A percentile compares a stretch with the other conserved stretches of the same genome.
These are phyloP conservation scores for Chionographis japonica DNA, from an alignment of 106 monocot species.

Conservation along the genomic window DNA sequence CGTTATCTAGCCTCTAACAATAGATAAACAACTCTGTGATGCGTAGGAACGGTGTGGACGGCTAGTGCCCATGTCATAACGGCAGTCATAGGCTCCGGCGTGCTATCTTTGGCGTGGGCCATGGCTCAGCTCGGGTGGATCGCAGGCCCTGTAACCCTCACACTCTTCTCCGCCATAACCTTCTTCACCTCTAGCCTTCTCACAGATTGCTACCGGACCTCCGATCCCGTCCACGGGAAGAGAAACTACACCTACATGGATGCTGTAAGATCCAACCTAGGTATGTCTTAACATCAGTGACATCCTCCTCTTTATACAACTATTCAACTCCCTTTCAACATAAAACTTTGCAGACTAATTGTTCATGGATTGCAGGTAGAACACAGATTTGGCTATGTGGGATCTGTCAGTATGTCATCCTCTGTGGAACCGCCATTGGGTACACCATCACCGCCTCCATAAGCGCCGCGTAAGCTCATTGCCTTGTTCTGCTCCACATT, in stretches of 20 bases:
- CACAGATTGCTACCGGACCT: constrained; percentile 46
- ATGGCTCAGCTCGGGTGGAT: constrained; percentile 57
- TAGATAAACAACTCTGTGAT: not conserved
- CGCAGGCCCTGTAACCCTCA: constrained; percentile 20
- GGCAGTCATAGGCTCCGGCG: constrained; percentile 70
- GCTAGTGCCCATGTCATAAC: constrained; percentile 76
- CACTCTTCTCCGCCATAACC: constrained; percentile 42
- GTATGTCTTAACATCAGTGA: not conserved
- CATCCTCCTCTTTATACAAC: too few relatives aligned
- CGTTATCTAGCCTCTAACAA: too few relatives aligned
- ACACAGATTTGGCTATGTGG: constrained; percentile 44
- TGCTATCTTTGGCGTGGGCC: constrained; percentile 53
- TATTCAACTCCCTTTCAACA: too few relatives aligned
- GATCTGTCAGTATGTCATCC: constrained; percentile 55
- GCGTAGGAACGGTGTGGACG: constrained; percentile 57
- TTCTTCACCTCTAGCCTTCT: constrained; percentile 49
- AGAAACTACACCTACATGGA: constrained; percentile 47
- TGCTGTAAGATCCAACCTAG: constrained; percentile 38
- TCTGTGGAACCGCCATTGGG: constrained; percentile 57
- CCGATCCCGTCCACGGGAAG: constrained; percentile 22
- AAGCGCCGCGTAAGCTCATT: constrained; percentile 51
- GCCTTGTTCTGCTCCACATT: too few relatives aligned
- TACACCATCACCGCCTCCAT: constrained; percentile 75
- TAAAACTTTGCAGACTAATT: too few relatives aligned
- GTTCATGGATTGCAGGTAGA: constrained; percentile 21